A percentile compares a stretch with the other conserved stretches of the same genome.
Evolutionary conservation across 805 yeast genomes (phyloP).

Genomic region (Barnettozyma wickerhamii): DNA sequence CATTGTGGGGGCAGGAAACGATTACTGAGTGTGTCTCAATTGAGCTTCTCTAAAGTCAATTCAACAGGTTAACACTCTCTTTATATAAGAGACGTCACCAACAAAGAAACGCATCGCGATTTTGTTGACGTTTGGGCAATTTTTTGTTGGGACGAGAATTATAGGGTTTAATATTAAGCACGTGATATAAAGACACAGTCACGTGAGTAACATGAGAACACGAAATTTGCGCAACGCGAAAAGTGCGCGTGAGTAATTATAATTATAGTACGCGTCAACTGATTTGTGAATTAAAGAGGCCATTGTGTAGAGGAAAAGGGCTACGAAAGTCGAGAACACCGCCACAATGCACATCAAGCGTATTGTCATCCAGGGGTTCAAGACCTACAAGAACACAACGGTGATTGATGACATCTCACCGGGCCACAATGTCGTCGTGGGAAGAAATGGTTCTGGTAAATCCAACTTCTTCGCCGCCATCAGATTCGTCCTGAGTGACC

Average conservation of each 20-base stretch:
- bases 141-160: conserved; percentile 10
- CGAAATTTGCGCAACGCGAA: conserved; percentile 4
- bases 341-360: conserved; percentile 37
- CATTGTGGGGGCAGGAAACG: conserved; percentile 25
- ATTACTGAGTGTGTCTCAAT: too few species aligned
- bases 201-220: conserved; percentile 9
- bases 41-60: too few species aligned
- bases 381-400: conserved; percentile 84
- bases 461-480: conserved; percentile 95
- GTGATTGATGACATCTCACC: conserved; percentile 74
- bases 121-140: conserved; percentile 11
- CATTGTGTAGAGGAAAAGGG: too few species aligned
- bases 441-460: conserved; percentile 95
- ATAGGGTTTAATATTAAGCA: too few species aligned
- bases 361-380: conserved; percentile 86
- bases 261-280: too few species aligned
- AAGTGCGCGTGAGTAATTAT: too few species aligned
- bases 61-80: too few species aligned
- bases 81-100: not conserved
- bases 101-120: not conserved
- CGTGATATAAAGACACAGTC: not conserved
- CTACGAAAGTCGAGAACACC: too few species aligned
- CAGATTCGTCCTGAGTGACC: conserved; percentile 87
- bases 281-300: too few species aligned
- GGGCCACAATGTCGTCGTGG: conserved; percentile 80